Evolutionary conservation across 495 filamentous ascomycete genomes (phyloP).

Genomic region (Corynascus novoguineensis): DNA sequence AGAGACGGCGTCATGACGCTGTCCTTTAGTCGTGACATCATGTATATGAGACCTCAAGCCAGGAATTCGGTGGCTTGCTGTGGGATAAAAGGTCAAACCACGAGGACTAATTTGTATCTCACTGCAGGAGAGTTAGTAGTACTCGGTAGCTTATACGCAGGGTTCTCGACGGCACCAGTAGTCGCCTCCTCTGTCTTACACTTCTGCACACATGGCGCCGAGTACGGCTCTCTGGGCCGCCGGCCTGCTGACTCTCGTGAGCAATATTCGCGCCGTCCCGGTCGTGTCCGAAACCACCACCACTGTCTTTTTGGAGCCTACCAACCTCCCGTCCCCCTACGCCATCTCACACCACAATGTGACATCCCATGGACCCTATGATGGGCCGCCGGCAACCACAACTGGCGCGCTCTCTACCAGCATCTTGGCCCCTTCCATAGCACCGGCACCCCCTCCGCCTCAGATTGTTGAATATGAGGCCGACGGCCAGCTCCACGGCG

Average conservation of each 20-base stretch:
- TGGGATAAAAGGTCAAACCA: too few species aligned
- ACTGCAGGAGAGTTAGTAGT: too few species aligned
- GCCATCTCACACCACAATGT: conserved; percentile 33
- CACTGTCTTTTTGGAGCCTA: conserved; percentile 26
- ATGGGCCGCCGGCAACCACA: conserved; percentile 52
- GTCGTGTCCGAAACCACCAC: conserved; percentile 34
- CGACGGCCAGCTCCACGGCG: conserved; percentile 60
- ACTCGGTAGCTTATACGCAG: background rate
- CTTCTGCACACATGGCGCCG: background rate
- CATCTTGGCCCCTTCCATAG: conserved; percentile 45
- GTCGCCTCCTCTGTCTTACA: background rate
- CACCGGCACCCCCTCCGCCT: conserved; percentile 41
- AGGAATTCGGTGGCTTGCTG: background rate
- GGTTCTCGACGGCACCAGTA: background rate
- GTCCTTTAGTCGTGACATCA: background rate
- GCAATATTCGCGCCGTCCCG: conserved; percentile 25
- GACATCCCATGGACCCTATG: conserved; percentile 52
- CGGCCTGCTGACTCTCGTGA: conserved; percentile 20
- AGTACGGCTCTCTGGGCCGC: background rate
- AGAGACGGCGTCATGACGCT: background rate
- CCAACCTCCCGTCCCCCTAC: conserved; percentile 19
- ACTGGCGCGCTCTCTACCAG: conserved; percentile 52
- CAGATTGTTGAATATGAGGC: conserved; percentile 59
- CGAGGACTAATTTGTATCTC: too few species aligned
- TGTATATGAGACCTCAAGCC: background rate